Evolutionary conservation across 2,329 filamentous ascomycete species (phyloP), one percentile per base, ranked within the genome.

Genomic region (Elsinoe fawcettii): DNA sequence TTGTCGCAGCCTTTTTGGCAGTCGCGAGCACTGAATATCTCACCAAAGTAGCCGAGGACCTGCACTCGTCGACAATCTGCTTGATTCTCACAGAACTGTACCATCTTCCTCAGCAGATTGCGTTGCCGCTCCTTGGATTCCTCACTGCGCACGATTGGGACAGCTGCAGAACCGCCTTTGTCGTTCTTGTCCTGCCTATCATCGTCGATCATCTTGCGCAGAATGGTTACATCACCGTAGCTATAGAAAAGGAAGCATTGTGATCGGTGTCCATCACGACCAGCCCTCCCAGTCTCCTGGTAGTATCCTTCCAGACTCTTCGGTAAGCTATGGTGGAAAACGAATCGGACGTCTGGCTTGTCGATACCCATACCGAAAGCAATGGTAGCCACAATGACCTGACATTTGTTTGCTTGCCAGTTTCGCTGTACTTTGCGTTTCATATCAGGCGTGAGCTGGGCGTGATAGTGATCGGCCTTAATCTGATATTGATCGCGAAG

Each of bases 281-380:
- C 93, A 59, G 95, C 93, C 65, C 93, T 87, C 1, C 93, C 93
- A 44, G 93, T 99, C 71, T 99, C 93, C 69, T 99, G 93, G 67
- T 99, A 99, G 70, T 99, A 99, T 0, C 93, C 93, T 73, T 99
- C 93, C 56, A 99, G 75, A 65, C 90, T 96, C 72, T 99, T 97
- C 1, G 93, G 93, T 5, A 99, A 78, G 43, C 85, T 88, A 66
- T 95, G 86, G 67, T 99, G 95, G 39, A 99, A 89, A 32, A 99
- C 93, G 69, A 95, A 99, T 25, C 93, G 87, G 49, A 99, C 93
- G 69, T 99, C 87, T 0, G 91, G 83, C 70, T 99, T 99, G 75
- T 99, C 93, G 63, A 99, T 99, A n/a, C 93, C 93, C 93, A 99
- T 99, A 5, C 93, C 93, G 68, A 99, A 99, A 22, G 93, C 93